A percentile compares a stretch with the other conserved stretches of the same genome.
Conservation (phyloP, 177 flowering plant genomes). For the Telopea speciosissima region DNA sequence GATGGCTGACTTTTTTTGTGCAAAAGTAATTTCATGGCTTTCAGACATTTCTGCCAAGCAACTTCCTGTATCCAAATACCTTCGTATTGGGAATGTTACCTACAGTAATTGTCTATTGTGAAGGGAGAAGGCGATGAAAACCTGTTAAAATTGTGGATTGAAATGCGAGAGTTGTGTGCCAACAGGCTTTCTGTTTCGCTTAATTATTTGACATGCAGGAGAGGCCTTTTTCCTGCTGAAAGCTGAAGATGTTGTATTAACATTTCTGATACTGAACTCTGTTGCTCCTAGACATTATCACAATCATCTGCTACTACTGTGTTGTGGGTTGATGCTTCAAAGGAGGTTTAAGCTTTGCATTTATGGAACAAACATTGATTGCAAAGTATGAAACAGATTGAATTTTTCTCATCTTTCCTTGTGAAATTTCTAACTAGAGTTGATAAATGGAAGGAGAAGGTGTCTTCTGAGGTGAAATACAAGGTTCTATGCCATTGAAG, state of each 20-base stretch:
- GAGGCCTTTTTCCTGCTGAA: not conserved
- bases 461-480: not conserved
- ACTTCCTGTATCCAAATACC: not conserved
- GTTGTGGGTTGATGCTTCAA: conserved; percentile 1
- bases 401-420: not conserved
- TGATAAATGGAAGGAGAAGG: not conserved
- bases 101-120: not conserved
- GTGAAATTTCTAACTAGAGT: not conserved
- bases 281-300: not conserved
- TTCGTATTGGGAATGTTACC: not conserved
- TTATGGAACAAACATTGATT: not conserved
- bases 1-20: not conserved
- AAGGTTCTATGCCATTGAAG: not conserved
- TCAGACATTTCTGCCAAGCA: not conserved
- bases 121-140: not conserved
- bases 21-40: not conserved
- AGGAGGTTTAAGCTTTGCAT: not conserved
- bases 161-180: not conserved
- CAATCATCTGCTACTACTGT: not conserved
- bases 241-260: not conserved
- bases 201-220: not conserved
- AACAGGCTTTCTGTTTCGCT: not conserved
- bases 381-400: not conserved
- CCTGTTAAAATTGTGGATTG: not conserved
- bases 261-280: not conserved